A percentile compares a stretch with the other conserved stretches of the same genome.
Conservation (phyloP, 768 basidiomycete genomes). For the Cystofilobasidium macerans region DNA sequence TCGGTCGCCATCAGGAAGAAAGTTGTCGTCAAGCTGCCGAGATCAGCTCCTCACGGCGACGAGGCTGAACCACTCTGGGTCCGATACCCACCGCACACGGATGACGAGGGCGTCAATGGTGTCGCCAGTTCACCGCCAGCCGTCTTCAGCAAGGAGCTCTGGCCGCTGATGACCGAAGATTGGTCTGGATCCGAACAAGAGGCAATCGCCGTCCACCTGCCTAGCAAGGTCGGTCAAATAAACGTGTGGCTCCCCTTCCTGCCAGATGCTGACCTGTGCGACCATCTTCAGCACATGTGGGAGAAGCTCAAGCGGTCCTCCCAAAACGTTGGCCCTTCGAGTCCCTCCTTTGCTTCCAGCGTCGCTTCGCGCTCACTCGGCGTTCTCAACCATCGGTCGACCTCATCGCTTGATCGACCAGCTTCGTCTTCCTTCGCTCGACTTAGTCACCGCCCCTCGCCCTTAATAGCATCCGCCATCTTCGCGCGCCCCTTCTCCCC, state of each 20-base stretch:
- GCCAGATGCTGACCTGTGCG: not conserved
- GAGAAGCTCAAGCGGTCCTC: slow-evolving; percentile 6
- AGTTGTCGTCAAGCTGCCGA: slow-evolving; percentile 8
- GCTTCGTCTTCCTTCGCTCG: not conserved
- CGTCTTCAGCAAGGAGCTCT: not conserved
- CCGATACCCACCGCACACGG: not conserved
- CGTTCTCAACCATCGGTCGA: not conserved
- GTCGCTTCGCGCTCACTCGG: not conserved
- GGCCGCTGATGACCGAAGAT: not conserved
- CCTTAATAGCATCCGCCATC: not conserved
- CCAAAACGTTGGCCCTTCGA: too few relatives aligned
- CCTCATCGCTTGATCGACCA: not conserved
- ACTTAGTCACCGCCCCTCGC: not conserved
- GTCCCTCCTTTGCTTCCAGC: too few relatives aligned
- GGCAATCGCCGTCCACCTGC: not conserved
- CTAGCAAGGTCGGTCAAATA: not conserved
- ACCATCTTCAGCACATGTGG: not conserved
- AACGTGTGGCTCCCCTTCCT: too few relatives aligned
- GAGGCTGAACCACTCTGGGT: slow-evolving; percentile 2
- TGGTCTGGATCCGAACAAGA: not conserved
- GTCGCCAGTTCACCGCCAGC: not conserved
- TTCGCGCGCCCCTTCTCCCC: not conserved
- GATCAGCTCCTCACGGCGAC: not conserved
- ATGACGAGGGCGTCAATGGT: not conserved
- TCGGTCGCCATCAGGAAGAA: not conserved